Evolutionary conservation across 257 asterid genomes (phyloP).

Genomic region (Solanum phureja): DNA sequence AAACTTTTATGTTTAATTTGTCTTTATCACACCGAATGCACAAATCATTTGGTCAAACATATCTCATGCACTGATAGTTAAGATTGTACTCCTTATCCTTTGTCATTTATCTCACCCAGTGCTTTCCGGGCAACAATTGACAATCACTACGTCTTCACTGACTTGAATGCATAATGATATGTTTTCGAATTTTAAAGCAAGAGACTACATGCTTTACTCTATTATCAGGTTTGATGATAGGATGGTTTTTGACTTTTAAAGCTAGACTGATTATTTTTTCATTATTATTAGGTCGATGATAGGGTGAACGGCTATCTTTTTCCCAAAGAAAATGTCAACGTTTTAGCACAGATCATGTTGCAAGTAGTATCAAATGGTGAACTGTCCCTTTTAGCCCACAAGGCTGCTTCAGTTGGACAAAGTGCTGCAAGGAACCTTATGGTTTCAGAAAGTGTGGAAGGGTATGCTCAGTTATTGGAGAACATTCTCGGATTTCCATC

Average conservation of each 20-base stretch:
- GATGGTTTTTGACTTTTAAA: background rate
- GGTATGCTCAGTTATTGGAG: constrained; percentile 68
- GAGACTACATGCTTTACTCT: background rate
- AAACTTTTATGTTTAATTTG: background rate
- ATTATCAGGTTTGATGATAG: background rate
- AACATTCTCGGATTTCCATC: constrained; percentile 66
- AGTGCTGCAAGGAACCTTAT: constrained; percentile 58
- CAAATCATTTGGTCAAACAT: background rate
- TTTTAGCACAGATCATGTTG: constrained; percentile 39
- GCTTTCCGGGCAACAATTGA: background rate
- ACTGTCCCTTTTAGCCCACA: constrained; percentile 52
- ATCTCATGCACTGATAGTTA: background rate
- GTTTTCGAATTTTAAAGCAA: background rate
- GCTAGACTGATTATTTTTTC: constrained; percentile 16
- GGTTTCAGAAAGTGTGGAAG: constrained; percentile 73
- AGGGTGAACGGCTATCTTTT: constrained; percentile 69
- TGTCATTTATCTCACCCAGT: background rate
- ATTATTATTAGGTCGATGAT: constrained; percentile 51
- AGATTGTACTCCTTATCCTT: background rate
- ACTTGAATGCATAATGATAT: background rate
- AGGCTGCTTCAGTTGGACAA: constrained; percentile 57
- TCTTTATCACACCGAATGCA: background rate
- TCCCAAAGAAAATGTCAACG: constrained; percentile 42
- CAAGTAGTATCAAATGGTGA: constrained; percentile 70
- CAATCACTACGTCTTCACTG: background rate